Evolutionary conservation across 1,139 yeast genomes (phyloP).

Genomic region (Zhuliangozyma blackwelliae): DNA sequence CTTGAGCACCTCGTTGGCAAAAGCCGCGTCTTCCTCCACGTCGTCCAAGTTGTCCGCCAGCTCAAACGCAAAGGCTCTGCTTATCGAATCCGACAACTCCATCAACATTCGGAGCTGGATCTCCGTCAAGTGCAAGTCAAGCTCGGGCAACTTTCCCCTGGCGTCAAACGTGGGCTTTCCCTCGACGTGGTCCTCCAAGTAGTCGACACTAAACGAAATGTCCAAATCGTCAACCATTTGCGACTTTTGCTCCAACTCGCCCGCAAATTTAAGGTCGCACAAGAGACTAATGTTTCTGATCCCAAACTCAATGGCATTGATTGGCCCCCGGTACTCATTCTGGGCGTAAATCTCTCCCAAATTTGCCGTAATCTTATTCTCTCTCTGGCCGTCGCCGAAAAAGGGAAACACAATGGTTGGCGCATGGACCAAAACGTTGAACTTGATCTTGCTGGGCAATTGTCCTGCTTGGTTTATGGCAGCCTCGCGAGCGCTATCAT

Average conservation of each 20-base stretch:
- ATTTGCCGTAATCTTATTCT: constrained; percentile 65
- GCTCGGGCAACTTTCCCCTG: constrained; percentile 60
- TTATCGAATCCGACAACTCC: constrained; percentile 52
- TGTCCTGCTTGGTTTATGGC: constrained; percentile 67
- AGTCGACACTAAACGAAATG: constrained; percentile 57
- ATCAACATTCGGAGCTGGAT: constrained; percentile 63
- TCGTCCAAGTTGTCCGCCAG: constrained; percentile 41
- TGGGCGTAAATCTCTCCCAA: constrained; percentile 79
- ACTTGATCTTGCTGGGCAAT: constrained; percentile 60
- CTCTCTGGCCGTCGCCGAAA: constrained; percentile 32
- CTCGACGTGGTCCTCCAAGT: constrained; percentile 37
- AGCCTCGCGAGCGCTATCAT: constrained; percentile 83
- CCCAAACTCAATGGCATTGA: constrained; percentile 47
- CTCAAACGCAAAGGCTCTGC: constrained; percentile 49
- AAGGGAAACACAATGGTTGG: constrained; percentile 83
- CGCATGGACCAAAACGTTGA: constrained; percentile 70
- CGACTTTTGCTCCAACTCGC: constrained; percentile 38
- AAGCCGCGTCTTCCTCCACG: constrained; percentile 62
- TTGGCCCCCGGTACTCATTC: constrained; percentile 48
- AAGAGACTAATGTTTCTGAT: constrained; percentile 64
- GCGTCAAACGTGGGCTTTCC: constrained; percentile 52
- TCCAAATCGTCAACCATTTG: constrained; percentile 72
- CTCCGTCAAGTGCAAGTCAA: constrained; percentile 70
- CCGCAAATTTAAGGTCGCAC: constrained; percentile 47
- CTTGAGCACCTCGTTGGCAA: constrained; percentile 46